A percentile compares a stretch with the other conserved stretches of the same genome.
These are phyloP conservation scores for Beauveria sp. DNA, from an alignment of 2,329 filamentous ascomycete genomes.

Conservation along the genomic window DNA sequence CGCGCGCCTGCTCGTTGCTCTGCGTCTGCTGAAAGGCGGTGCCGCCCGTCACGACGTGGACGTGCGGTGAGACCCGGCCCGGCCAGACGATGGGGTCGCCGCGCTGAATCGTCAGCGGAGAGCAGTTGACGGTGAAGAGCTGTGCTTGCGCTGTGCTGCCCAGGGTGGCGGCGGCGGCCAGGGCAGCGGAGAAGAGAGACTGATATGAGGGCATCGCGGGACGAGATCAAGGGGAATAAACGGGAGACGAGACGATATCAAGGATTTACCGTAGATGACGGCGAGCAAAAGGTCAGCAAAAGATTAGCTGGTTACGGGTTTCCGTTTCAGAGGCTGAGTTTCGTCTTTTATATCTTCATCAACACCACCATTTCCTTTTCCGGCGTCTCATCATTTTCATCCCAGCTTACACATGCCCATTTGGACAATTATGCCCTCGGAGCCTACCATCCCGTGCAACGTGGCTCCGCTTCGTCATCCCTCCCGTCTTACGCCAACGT, in stretches of 20 bases:
- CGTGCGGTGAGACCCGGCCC: conserved; percentile 44
- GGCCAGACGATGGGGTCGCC: conserved; percentile 53
- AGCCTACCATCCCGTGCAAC: neutral
- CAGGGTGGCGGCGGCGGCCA: neutral
- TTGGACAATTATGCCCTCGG: neutral
- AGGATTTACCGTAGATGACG: too few relatives aligned
- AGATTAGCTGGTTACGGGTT: neutral
- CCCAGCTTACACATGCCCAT: neutral
- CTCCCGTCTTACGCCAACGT: neutral
- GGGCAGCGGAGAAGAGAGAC: neutral
- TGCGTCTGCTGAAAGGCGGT: conserved; percentile 51
- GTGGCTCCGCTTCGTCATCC: neutral
- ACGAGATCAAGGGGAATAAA: neutral
- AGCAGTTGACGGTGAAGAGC: conserved; percentile 22
- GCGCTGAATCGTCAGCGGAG: conserved; percentile 31
- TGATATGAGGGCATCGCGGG: neutral
- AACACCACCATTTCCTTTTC: neutral
- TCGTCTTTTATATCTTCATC: neutral
- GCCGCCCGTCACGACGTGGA: conserved; percentile 56
- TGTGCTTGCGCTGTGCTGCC: neutral
- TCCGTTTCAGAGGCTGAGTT: neutral
- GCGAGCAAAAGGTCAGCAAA: neutral
- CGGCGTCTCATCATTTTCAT: neutral
- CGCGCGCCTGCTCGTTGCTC: conserved; percentile 42
- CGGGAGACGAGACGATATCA: too few relatives aligned